Percentiles rank a stretch among this genome's conserved stretches.
phyloP scores from a whole-genome alignment of 208 protist genomes.

The Crithidia mellificae region DNA sequence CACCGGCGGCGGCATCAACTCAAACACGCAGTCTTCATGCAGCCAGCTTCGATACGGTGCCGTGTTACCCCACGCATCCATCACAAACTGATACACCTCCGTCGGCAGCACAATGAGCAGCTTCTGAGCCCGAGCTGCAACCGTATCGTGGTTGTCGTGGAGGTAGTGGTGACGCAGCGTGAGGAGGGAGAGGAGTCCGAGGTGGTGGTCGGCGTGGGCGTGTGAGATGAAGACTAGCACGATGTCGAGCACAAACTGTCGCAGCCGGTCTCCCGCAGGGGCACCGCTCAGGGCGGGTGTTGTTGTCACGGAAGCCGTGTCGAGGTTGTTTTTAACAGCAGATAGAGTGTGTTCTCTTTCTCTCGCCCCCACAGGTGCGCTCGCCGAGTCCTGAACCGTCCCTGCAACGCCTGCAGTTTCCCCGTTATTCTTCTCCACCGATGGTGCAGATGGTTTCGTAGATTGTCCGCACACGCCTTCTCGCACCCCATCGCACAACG shows the following conservation, averaged over 20 bases:
- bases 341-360: too few relatives aligned
- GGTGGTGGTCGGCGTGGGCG: slow-evolving; percentile 88
- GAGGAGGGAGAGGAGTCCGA: slow-evolving; percentile 76
- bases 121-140: neutral
- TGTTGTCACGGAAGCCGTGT: too few relatives aligned
- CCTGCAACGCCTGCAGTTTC: too few relatives aligned
- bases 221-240: slow-evolving; percentile 88
- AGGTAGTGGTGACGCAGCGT: slow-evolving; percentile 53
- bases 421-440: too few relatives aligned
- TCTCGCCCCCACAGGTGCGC: too few relatives aligned
- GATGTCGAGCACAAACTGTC: slow-evolving; percentile 50
- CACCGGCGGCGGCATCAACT: slow-evolving; percentile 43
- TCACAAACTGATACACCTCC: slow-evolving; percentile 74
- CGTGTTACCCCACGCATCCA: slow-evolving; percentile 47
- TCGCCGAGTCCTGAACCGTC: too few relatives aligned
- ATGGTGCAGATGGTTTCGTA: too few relatives aligned
- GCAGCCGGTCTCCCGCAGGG: slow-evolving; percentile 17
- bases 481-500: slow-evolving; percentile 37
- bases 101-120: slow-evolving; percentile 74
- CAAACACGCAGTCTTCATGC: slow-evolving; percentile 61
- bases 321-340: too few relatives aligned
- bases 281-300: too few relatives aligned
- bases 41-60: slow-evolving; percentile 52
- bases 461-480: slow-evolving; percentile 12
- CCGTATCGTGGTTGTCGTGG: neutral